Base-by-base conservation (phyloP, 2,329 filamentous ascomycete genomes). In the Colletotrichum tabaci region DNA sequence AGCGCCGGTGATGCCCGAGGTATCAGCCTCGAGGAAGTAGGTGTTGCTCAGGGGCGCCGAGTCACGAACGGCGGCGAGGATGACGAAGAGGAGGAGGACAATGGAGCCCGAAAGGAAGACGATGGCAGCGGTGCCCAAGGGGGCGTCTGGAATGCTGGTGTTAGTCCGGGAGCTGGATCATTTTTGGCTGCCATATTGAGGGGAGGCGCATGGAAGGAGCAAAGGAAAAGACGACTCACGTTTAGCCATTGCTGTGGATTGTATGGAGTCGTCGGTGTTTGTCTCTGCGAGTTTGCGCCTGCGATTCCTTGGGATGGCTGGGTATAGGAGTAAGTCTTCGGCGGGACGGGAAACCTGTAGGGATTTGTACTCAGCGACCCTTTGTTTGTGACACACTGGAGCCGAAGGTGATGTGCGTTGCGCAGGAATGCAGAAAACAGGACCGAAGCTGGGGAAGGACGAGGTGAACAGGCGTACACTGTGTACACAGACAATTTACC, bases 11-110 rank as follows among this genome's bases (percentile, higher is more conserved):
- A 97, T 95, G 78, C 87, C 90, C 42, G 84, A 85, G 0, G 95
- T 98, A 79, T 93, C 88, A 77, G 94, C 94, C 79, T 92, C 87
- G 42, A 98, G 90, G 86, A 98, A 98, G 83, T 94, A 98, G 74
- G 95, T 94, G 71, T 91, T 84, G 81, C 93, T 89, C 66, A 97
- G 85, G 2, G 89, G 89, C 8, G 84, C 79, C n/a, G 80, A 80
- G 72, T 80, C 73, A n/a, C 83, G 82, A 57, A 90, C 80, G 70
- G 85, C 89, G 21, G 86, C 83, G 49, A 92, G 85, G 77, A 92
- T 86, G 75, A 90, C 81, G 83, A 91, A 90, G 80, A 87, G 87
- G 63, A 90, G 84, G 76, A 90, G 79, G 42, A 89, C 82, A 53
- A 89, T 82, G 44, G 88, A 86, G 60, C 80, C 82, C 72, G 81